Conservation (phyloP, 1,139 yeast genomes). For the Candida glucosophila region DNA sequence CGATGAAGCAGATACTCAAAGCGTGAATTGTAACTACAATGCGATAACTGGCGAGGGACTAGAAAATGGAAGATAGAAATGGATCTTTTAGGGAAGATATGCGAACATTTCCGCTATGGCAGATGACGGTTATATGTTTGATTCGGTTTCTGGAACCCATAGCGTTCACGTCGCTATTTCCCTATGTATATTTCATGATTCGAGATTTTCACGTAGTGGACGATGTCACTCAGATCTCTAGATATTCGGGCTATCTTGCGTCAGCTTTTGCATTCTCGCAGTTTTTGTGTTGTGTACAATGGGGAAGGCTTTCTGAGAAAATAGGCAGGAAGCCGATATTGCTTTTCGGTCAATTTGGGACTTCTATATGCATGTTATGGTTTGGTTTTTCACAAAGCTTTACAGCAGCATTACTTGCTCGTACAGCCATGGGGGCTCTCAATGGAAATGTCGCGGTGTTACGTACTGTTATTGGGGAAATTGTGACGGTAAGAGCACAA, state of each 20-base stretch:
- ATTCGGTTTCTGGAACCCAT: conserved; percentile 30
- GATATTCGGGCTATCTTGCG: conserved; percentile 30
- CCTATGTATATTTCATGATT: conserved; percentile 32
- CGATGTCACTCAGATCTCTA: conserved; percentile 24
- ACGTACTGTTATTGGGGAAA: conserved; percentile 30
- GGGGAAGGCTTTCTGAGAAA: conserved; percentile 26
- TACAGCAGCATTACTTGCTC: conserved; percentile 24
- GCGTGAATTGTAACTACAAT: too few species aligned
- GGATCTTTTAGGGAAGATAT: conserved; percentile 20
- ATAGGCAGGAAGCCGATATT: conserved; percentile 27
- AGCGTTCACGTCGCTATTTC: conserved; percentile 31
- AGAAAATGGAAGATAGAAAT: too few species aligned
- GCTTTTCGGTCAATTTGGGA: conserved; percentile 23
- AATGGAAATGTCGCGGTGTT: conserved; percentile 32
- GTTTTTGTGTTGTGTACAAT: conserved; percentile 27
- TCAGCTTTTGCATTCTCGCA: conserved; percentile 30
- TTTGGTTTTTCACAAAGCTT: conserved; percentile 29
- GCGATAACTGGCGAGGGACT: too few species aligned
- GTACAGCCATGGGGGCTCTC: conserved; percentile 25
- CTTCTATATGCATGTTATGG: conserved; percentile 17
- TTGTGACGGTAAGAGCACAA: conserved; percentile 27
- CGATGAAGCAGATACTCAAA: too few species aligned
- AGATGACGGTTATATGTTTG: conserved; percentile 22
- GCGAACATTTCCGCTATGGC: conserved; percentile 27
- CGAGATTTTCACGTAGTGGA: conserved; percentile 29